Conservation (phyloP, 2,329 filamentous ascomycete genomes). For the Parafenestella ontariensis region DNA sequence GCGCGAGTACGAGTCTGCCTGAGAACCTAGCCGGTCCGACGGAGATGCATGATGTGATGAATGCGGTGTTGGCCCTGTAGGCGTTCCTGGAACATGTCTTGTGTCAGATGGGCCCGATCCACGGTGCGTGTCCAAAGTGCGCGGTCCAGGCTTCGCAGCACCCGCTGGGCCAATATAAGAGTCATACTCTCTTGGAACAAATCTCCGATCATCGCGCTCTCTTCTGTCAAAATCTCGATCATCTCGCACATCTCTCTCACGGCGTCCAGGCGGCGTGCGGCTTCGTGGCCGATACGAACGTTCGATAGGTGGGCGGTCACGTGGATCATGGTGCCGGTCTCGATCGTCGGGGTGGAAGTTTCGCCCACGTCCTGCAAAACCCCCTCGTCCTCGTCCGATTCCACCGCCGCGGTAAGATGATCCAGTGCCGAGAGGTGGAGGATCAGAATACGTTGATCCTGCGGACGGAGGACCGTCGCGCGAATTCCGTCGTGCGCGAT, state of each 20-base stretch:
- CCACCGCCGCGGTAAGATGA: conserved; percentile 62
- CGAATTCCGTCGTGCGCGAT: conserved; percentile 71
- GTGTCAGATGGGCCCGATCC: conserved; percentile 34
- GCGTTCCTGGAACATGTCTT: conserved; percentile 42
- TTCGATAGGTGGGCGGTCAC: conserved; percentile 39
- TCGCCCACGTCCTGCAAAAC: conserved; percentile 55
- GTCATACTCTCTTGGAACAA: conserved; percentile 56
- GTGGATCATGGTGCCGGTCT: conserved; percentile 57
- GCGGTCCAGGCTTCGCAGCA: conserved; percentile 36
- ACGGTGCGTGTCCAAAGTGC: conserved; percentile 42
- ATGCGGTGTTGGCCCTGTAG: conserved; percentile 43
- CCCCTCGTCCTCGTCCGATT: conserved; percentile 59
- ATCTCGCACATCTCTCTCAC: conserved; percentile 58
- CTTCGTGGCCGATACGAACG: conserved; percentile 67
- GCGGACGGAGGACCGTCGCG: conserved; percentile 76
- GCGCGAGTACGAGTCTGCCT: conserved; percentile 44
- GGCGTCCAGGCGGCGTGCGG: conserved; percentile 65
- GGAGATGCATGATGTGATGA: conserved; percentile 41
- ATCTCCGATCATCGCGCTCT: conserved; percentile 52
- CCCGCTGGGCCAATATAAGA: conserved; percentile 48
- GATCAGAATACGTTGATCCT: conserved; percentile 73
- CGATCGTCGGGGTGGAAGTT: conserved; percentile 56
- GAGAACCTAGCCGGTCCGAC: conserved; percentile 40
- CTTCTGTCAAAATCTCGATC: conserved; percentile 50
- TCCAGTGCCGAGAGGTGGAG: conserved; percentile 62